Evolutionary conservation across 2,329 filamentous ascomycete species (phyloP), one percentile per base, ranked within the genome.

Genomic region (Coniochaeta sp.): DNA sequence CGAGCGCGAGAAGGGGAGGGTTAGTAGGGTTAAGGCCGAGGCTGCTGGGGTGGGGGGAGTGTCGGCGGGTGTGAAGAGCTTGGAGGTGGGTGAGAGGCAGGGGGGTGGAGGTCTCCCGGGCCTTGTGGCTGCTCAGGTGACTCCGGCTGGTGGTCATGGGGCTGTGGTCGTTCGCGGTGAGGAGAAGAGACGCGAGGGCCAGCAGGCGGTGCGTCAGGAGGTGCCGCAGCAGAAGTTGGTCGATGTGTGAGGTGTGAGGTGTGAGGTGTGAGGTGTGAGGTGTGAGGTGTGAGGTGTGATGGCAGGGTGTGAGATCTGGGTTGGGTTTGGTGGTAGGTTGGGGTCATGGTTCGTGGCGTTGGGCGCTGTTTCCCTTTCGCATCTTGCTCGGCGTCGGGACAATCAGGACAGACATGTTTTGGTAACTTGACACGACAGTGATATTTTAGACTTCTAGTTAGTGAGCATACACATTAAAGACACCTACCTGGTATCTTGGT

Each of bases 221-320:
- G 24, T 16, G 40, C 22, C 4, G 32, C 19, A 28, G n/a, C 38
- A 40, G 42, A 59, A 59, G 58, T 22, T 59, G 14, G 58, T 59
- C 17, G 58, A 59, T 30, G 44, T 59, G n/a, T 59, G 58, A 59
- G n/a, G 19, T 42, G n/a, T n/a, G n/a, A n/a, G n/a, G 30, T 36
- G 38, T 40, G 10, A 10, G 40, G 4, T 42, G 17, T 42, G 9
- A 12, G 4, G 2, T 42, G 6, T 50, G 10, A 4, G 4, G 44
- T 38, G 4, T 24, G 14, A 47, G 17, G 5, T 22, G 5, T 22
- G 42, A 9, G 42, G 9, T 47, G 42, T 12, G 44, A 50, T 44
- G 40, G 44, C 22, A 19, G 6, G 44, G 19, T 16, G 6, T 50
- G 12, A 2, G 22, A n/a, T n/a, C n/a, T n/a, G n/a, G n/a, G n/a